A percentile compares a stretch with the other conserved stretches of the same genome.
Conservation (phyloP, 139 green algal species). For the Chlamydomonas applanata region DNA sequence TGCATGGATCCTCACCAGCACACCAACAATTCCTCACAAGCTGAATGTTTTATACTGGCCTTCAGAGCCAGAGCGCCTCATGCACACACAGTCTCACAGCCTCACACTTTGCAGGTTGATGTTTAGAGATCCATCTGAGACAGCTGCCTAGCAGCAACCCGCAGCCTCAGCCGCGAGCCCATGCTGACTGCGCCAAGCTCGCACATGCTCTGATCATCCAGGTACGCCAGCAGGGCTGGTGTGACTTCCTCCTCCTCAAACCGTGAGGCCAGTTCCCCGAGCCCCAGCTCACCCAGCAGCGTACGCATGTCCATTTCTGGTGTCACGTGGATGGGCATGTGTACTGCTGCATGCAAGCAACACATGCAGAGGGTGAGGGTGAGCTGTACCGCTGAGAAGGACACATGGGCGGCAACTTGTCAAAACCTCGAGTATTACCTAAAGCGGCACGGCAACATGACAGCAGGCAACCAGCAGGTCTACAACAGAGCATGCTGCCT, state of each 20-base stretch:
- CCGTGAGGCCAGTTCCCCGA: neutral
- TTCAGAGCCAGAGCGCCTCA: too few species aligned
- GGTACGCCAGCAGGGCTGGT: neutral
- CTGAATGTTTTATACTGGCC: too few species aligned
- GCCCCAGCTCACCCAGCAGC: neutral
- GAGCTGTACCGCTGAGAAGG: neutral
- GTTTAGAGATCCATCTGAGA: too few species aligned
- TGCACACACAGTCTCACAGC: too few species aligned
- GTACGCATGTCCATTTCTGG: neutral
- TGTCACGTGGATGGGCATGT: too few species aligned
- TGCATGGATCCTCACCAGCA: too few species aligned
- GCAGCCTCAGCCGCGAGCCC: constrained; percentile 2
- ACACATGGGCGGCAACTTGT: neutral
- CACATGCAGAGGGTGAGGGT: neutral
- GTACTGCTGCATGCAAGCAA: too few species aligned
- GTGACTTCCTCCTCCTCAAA: constrained; percentile 2
- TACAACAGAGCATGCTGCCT: too few species aligned
- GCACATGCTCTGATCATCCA: neutral
- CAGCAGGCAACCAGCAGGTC: too few species aligned
- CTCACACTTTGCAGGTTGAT: too few species aligned
- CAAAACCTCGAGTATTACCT: neutral
- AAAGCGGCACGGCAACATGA: too few species aligned
- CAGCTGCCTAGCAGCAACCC: neutral
- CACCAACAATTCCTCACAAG: too few species aligned
- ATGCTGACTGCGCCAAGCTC: neutral